These are phyloP conservation scores for Breynia disticha DNA, from an alignment of 441 rosid genomes.

Conservation along the genomic window DNA sequence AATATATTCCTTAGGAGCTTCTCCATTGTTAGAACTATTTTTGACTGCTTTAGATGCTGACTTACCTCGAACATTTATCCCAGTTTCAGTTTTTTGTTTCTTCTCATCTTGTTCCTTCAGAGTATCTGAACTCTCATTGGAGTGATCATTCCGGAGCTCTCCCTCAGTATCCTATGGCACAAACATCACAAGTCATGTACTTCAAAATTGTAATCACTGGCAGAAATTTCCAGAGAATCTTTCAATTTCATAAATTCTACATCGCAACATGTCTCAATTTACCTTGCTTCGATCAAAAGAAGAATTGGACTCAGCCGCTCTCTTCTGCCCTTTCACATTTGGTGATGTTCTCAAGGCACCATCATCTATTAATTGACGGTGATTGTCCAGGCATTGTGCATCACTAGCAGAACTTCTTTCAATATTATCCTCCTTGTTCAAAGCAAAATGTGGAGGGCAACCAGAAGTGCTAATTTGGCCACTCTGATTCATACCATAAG, in stretches of 20 bases:
- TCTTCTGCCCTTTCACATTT: slow-evolving; percentile 38
- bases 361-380: slow-evolving; percentile 42
- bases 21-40: slow-evolving; percentile 54
- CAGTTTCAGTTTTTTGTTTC: slow-evolving; percentile 44
- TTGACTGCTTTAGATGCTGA: slow-evolving; percentile 44
- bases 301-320: slow-evolving; percentile 25
- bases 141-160: slow-evolving; percentile 36
- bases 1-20: slow-evolving; percentile 67
- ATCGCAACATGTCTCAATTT: slow-evolving; percentile 11
- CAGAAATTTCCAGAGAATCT: neutral
- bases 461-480: slow-evolving; percentile 24
- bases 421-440: slow-evolving; percentile 29
- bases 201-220: slow-evolving; percentile 6
- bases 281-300: slow-evolving; percentile 37
- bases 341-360: slow-evolving; percentile 29
- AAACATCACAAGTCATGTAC: slow-evolving; percentile 3
- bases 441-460: slow-evolving; percentile 29
- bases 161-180: slow-evolving; percentile 43
- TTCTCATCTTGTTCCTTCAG: slow-evolving; percentile 44
- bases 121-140: slow-evolving; percentile 32
- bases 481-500: slow-evolving; percentile 31
- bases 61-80: slow-evolving; percentile 39
- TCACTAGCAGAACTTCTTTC: slow-evolving; percentile 29
- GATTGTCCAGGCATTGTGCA: slow-evolving; percentile 35
- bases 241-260: slow-evolving; percentile 2